Conservation (phyloP, 2,329 filamentous ascomycete species). For the Ophidiomyces ophidiicola region DNA sequence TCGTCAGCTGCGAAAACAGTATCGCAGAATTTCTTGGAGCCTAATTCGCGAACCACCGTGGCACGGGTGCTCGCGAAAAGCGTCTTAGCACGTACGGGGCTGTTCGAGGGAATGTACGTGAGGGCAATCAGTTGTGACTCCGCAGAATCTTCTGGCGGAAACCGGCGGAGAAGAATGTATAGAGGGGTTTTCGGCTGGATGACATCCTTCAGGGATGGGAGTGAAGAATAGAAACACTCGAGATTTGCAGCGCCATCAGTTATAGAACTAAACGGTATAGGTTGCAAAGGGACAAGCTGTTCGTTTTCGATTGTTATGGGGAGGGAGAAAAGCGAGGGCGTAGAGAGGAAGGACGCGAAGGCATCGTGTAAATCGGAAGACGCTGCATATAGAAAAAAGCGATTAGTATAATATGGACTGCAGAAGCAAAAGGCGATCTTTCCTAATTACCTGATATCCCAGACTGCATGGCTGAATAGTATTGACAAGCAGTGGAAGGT, state of each 20-base stretch:
- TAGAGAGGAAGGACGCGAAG: constrained; percentile 34
- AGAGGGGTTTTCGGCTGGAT: constrained; percentile 45
- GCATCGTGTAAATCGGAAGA: constrained; percentile 37
- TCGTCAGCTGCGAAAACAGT: constrained; percentile 49
- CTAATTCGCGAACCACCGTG: constrained; percentile 48
- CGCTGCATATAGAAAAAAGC: constrained; percentile 27
- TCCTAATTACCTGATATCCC: constrained; percentile 33
- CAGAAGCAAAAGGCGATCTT: neutral
- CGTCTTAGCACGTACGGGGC: constrained; percentile 53
- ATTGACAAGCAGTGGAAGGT: neutral
- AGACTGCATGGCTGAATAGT: constrained; percentile 32
- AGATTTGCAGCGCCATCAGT: constrained; percentile 16
- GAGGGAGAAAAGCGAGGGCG: constrained; percentile 33
- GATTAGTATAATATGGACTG: constrained; percentile 7
- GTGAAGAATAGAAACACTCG: constrained; percentile 40
- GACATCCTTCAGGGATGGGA: constrained; percentile 38
- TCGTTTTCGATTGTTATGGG: constrained; percentile 37
- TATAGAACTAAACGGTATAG: constrained; percentile 30
- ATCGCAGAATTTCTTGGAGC: constrained; percentile 48
- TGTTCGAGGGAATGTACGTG: constrained; percentile 52
- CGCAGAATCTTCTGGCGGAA: constrained; percentile 22
- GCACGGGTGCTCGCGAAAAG: constrained; percentile 53
- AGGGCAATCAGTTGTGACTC: constrained; percentile 36
- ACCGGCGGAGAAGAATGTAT: constrained; percentile 49
- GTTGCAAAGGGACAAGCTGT: constrained; percentile 30